phyloP scores from a whole-genome alignment of 2,329 filamentous ascomycete species.

The Penicillium italicum region DNA sequence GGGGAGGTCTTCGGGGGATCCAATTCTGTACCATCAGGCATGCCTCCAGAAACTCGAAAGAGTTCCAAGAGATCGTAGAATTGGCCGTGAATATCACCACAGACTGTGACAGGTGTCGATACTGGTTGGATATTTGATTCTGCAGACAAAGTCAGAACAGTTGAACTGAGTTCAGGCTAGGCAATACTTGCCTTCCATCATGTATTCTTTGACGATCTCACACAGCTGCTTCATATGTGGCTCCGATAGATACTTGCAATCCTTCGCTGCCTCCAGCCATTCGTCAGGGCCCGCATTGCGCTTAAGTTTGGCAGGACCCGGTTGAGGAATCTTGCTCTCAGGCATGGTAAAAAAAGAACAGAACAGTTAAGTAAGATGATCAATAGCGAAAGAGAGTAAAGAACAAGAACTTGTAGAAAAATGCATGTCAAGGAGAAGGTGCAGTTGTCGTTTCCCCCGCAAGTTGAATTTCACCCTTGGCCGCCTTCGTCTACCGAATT shows the following conservation, averaged over 20 bases:
- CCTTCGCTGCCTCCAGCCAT: conserved; percentile 94
- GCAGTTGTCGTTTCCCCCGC: conserved; percentile 14
- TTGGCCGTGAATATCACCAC: conserved; percentile 97
- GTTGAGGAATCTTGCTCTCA: conserved; percentile 69
- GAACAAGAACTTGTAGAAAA: background rate
- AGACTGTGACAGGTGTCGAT: conserved; percentile 90
- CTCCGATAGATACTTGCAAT: conserved; percentile 95
- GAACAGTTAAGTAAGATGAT: background rate
- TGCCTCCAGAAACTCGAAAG: conserved; percentile 92
- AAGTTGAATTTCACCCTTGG: conserved; percentile 8
- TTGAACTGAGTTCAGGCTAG: background rate
- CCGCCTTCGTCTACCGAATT: conserved; percentile 2
- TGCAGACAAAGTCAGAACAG: conserved; percentile 37
- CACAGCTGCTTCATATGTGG: conserved; percentile 97
- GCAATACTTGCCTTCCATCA: conserved; percentile 78
- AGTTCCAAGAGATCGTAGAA: conserved; percentile 97
- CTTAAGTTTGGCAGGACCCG: conserved; percentile 80
- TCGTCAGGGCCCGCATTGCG: conserved; percentile 85
- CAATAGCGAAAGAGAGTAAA: conserved; percentile 15
- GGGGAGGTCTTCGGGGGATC: conserved; percentile 66
- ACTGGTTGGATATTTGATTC: conserved; percentile 99
- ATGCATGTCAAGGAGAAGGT: conserved; percentile 7
- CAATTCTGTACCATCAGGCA: conserved; percentile 77
- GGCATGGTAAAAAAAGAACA: conserved; percentile 31
- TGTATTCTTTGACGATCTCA: conserved; percentile 96